These are phyloP conservation scores for Cardamine resedifolia DNA, from an alignment of 345 rosid genomes.

Conservation along the genomic window DNA sequence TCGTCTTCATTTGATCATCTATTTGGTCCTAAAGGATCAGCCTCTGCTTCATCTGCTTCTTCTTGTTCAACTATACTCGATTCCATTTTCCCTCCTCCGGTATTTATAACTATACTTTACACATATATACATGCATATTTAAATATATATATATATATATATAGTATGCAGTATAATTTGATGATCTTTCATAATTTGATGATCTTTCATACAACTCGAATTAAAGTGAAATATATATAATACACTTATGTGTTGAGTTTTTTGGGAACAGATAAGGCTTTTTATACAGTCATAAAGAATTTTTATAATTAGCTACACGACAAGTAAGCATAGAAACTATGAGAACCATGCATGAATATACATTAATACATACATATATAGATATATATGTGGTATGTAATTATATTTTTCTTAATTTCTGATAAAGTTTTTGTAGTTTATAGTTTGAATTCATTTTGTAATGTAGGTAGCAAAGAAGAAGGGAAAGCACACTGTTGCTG, in stretches of 20 bases:
- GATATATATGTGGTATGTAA: not conserved
- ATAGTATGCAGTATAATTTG: not conserved
- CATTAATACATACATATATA: not conserved
- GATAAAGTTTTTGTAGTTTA: not conserved
- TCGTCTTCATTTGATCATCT: slow-evolving; percentile 32
- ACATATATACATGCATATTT: not conserved
- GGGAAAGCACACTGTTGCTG: slow-evolving; percentile 21
- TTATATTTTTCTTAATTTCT: not conserved
- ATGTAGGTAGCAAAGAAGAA: slow-evolving; percentile 33
- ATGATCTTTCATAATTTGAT: not conserved
- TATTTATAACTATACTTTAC: not conserved
- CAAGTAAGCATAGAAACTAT: slow-evolving; percentile 22
- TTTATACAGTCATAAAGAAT: slow-evolving; percentile 8
- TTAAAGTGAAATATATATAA: not conserved
- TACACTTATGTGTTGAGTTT: not conserved
- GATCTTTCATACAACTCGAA: not conserved
- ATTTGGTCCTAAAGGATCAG: slow-evolving; percentile 38
- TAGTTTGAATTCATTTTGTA: not conserved
- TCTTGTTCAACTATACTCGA: slow-evolving; percentile 41
- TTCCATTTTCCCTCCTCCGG: slow-evolving; percentile 43
- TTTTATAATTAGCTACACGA: slow-evolving; percentile 28
- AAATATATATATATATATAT: not conserved
- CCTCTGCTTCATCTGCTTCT: slow-evolving; percentile 31
- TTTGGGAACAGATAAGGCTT: slow-evolving; percentile 34
- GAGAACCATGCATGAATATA: slow-evolving; percentile 32